Evolutionary conservation across 345 rosid species (phyloP).

Genomic region (Gossypioides kirkii): DNA sequence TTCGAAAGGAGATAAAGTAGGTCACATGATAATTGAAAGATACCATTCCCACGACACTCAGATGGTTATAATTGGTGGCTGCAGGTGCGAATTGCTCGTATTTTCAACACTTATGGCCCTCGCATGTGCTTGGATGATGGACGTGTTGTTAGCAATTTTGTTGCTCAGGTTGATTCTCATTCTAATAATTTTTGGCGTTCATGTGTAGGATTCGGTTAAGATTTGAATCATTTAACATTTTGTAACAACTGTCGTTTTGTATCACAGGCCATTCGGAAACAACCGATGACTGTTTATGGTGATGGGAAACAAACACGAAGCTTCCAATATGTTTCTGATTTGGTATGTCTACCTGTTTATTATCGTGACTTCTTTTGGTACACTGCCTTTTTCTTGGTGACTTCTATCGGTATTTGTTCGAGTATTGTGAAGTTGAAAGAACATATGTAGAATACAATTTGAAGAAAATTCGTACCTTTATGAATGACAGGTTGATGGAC

Average conservation of each 20-base stretch:
- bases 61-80: slow-evolving; percentile 11
- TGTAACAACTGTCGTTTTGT: slow-evolving; percentile 6
- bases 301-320: slow-evolving; percentile 99
- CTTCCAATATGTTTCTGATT: slow-evolving; percentile 96
- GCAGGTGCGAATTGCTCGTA: slow-evolving; percentile 97
- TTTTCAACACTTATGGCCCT: slow-evolving; percentile 96
- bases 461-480: background rate
- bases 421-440: background rate
- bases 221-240: background rate
- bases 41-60: background rate
- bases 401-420: background rate
- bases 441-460: background rate
- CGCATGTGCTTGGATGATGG: slow-evolving; percentile 99
- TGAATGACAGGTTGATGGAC: slow-evolving; percentile 71
- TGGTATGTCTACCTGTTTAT: slow-evolving; percentile 42
- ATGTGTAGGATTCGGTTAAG: background rate
- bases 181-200: slow-evolving; percentile 5
- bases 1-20: background rate
- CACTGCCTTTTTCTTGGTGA: background rate
- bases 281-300: slow-evolving; percentile 92
- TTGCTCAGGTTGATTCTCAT: slow-evolving; percentile 67
- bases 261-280: slow-evolving; percentile 69
- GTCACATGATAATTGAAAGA: too few relatives aligned
- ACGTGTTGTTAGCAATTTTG: slow-evolving; percentile 98
- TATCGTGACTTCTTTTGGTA: background rate